Conservation (phyloP, 257 asterid species). For the Ilex aquifolium region DNA sequence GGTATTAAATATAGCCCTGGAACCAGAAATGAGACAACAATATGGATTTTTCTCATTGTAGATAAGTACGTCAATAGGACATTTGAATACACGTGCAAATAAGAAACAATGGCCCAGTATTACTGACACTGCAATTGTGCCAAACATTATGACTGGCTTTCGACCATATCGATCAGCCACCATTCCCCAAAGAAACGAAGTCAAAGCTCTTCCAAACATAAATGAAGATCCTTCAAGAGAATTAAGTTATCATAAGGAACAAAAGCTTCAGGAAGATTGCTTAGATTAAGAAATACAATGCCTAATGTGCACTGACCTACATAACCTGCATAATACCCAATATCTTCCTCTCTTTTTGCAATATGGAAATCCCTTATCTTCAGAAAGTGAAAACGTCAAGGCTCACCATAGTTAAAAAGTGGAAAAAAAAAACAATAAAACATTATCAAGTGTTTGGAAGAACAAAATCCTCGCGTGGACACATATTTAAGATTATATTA, state of each 20-base stretch:
- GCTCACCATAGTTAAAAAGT: neutral
- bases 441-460: too few relatives aligned
- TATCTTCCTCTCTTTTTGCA: slow-evolving; percentile 71
- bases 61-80: too few relatives aligned
- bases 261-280: too few relatives aligned
- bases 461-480: too few relatives aligned
- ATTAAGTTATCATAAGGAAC: too few relatives aligned
- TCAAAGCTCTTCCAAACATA: slow-evolving; percentile 74
- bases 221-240: slow-evolving; percentile 47
- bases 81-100: neutral
- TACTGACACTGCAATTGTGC: slow-evolving; percentile 55
- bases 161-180: slow-evolving; percentile 72
- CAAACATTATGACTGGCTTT: slow-evolving; percentile 60
- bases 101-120: neutral
- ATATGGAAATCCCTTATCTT: slow-evolving; percentile 68
- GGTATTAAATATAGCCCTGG: slow-evolving; percentile 73
- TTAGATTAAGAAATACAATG: too few relatives aligned
- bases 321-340: slow-evolving; percentile 70
- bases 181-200: slow-evolving; percentile 64
- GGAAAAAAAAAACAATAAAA: neutral
- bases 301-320: slow-evolving; percentile 32
- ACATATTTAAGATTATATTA: too few relatives aligned
- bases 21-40: too few relatives aligned
- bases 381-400: slow-evolving; percentile 10
- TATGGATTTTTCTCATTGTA: too few relatives aligned